These are phyloP conservation scores for Penicillium brasilianum DNA, from an alignment of 2,329 filamentous ascomycete species.

Conservation along the genomic window DNA sequence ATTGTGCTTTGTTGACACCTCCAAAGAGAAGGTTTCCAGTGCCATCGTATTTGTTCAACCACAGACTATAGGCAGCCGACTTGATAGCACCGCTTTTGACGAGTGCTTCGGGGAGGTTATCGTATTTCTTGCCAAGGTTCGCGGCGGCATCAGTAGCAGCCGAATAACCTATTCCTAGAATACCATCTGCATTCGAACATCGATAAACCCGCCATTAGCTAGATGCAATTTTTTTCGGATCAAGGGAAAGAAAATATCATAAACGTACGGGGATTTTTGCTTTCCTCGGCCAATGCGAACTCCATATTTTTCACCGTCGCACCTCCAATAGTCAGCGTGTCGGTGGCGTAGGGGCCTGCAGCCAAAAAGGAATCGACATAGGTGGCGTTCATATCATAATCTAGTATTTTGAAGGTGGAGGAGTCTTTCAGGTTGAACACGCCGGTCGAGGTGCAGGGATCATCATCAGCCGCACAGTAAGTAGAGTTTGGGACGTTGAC, in stretches of 20 bases:
- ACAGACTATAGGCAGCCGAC: constrained; percentile 72
- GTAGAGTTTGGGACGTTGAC: constrained; percentile 67
- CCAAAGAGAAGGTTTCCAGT: constrained; percentile 66
- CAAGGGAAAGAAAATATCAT: not conserved
- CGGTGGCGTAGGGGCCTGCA: not conserved
- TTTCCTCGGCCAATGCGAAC: constrained; percentile 1
- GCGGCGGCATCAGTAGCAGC: not conserved
- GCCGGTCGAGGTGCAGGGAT: not conserved
- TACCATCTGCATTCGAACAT: not conserved
- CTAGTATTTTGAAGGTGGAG: not conserved
- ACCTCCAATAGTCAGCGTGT: not conserved
- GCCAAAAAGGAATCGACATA: not conserved
- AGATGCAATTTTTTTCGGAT: not conserved
- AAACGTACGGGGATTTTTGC: not conserved
- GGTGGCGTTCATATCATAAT: constrained; percentile 3
- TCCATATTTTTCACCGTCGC: not conserved
- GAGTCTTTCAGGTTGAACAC: not conserved
- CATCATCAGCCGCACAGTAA: constrained; percentile 57
- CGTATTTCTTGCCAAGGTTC: constrained; percentile 54
- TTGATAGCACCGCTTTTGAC: constrained; percentile 63
- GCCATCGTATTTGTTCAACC: constrained; percentile 69
- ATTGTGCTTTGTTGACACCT: not conserved
- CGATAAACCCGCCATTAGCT: not conserved
- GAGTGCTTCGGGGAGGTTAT: constrained; percentile 70
- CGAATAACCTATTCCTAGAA: constrained; percentile 1